These are phyloP conservation scores for Phytopythium montanum DNA, from an alignment of 352 stramenopile genomes.

Conservation along the genomic window DNA sequence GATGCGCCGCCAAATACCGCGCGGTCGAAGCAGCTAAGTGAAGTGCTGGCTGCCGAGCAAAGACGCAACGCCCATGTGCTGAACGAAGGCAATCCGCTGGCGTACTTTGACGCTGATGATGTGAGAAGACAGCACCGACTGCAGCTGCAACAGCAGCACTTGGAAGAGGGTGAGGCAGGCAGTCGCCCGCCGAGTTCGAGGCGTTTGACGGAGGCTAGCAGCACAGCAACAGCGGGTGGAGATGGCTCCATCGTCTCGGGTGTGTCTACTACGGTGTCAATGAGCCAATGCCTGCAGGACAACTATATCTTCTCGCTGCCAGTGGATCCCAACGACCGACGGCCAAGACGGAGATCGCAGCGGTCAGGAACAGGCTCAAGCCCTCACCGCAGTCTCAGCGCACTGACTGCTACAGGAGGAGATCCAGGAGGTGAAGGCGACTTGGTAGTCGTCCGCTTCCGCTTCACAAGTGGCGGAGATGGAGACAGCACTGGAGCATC, in stretches of 20 bases:
- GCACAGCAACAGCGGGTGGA: not conserved
- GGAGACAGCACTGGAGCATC: not conserved
- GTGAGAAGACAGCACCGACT: slow-evolving; percentile 19
- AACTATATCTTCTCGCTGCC: slow-evolving; percentile 73
- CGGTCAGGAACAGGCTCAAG: not conserved
- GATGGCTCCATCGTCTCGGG: not conserved
- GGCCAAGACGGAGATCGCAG: slow-evolving; percentile 6
- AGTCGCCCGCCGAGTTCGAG: not conserved
- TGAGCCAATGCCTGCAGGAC: slow-evolving; percentile 55
- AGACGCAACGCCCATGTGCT: slow-evolving; percentile 24
- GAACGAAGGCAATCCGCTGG: slow-evolving; percentile 62
- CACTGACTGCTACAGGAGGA: not conserved
- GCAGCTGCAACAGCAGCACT: slow-evolving; percentile 10
- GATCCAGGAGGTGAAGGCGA: slow-evolving; percentile 14
- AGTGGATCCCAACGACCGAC: slow-evolving; percentile 4
- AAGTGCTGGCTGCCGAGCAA: slow-evolving; percentile 31
- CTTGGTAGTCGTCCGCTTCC: slow-evolving; percentile 28
- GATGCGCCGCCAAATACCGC: slow-evolving; percentile 39
- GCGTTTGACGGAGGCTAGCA: not conserved
- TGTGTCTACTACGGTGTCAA: not conserved
- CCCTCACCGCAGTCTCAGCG: not conserved
- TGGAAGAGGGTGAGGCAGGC: slow-evolving; percentile 11
- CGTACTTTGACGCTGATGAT: slow-evolving; percentile 45
- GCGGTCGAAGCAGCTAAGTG: slow-evolving; percentile 24
- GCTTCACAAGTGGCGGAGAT: not conserved